phyloP scores from a whole-genome alignment of 2,329 filamentous ascomycete species.

The Monosporascus sp. region DNA sequence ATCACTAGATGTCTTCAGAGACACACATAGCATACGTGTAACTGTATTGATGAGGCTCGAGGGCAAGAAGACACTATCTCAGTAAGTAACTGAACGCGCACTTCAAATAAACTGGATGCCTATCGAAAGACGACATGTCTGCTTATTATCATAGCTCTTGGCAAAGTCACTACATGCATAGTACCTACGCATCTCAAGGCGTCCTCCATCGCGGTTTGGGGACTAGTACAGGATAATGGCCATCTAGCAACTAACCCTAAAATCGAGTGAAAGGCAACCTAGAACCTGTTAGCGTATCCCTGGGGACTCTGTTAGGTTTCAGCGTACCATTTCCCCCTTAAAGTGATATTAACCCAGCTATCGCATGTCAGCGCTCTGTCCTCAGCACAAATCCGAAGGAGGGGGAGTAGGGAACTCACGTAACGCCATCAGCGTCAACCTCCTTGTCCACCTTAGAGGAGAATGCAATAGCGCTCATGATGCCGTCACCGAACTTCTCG shows the following conservation, averaged over 20 bases:
- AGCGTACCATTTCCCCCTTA: slow-evolving; percentile 28
- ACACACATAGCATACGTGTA: too few species aligned
- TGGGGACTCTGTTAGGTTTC: neutral
- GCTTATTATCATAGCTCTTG: too few species aligned
- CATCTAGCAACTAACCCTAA: slow-evolving; percentile 5
- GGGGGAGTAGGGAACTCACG: slow-evolving; percentile 27
- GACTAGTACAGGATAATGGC: too few species aligned
- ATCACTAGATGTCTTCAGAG: too few species aligned
- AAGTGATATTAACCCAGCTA: slow-evolving; percentile 28
- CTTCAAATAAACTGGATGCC: too few species aligned
- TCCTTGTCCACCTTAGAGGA: slow-evolving; percentile 92
- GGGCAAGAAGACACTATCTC: too few species aligned
- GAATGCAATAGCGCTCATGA: slow-evolving; percentile 95
- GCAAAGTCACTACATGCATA: too few species aligned
- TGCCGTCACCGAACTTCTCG: slow-evolving; percentile 90
- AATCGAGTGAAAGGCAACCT: slow-evolving; percentile 27
- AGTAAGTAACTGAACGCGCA: too few species aligned
- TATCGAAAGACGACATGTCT: too few species aligned
- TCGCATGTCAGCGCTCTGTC: slow-evolving; percentile 3
- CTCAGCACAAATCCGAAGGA: neutral
- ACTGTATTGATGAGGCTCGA: too few species aligned
- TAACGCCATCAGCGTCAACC: slow-evolving; percentile 71
- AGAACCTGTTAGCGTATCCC: neutral
- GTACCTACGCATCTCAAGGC: too few species aligned
- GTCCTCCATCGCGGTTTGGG: too few species aligned